A percentile compares a stretch with the other conserved stretches of the same genome.
Conservation (phyloP, 176 grass and related monocot genomes). For the Avena sativa region DNA sequence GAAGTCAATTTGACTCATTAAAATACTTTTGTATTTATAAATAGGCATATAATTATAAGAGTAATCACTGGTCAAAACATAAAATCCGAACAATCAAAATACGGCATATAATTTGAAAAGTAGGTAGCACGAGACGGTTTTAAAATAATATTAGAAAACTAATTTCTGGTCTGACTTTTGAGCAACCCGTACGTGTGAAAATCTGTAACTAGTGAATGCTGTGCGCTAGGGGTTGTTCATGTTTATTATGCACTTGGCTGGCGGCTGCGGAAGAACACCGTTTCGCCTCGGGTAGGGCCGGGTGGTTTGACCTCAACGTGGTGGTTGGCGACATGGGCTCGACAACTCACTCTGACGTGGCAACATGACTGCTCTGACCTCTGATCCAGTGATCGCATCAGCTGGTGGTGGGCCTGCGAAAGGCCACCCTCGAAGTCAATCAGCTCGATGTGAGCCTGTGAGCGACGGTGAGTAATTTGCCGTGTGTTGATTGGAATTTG, state of each 20-base stretch:
- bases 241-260: background rate
- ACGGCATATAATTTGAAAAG: background rate
- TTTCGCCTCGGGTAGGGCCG: background rate
- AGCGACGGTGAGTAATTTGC: too few species aligned
- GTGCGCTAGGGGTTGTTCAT: background rate
- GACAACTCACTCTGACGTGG: constrained; percentile 29
- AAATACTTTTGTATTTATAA: too few species aligned
- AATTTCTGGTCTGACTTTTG: too few species aligned
- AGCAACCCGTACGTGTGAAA: background rate
- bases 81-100: background rate
- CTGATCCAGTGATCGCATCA: background rate
- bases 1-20: too few species aligned
- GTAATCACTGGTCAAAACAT: too few species aligned
- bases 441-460: background rate
- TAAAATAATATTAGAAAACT: too few species aligned
- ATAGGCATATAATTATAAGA: too few species aligned
- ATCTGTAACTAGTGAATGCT: background rate
- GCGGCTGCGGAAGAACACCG: background rate
- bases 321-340: background rate
- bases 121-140: background rate
- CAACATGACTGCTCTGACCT: background rate
- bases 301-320: background rate
- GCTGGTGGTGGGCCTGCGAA: background rate
- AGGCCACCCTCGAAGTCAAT: background rate
- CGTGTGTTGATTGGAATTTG: too few species aligned